phyloP scores from a whole-genome alignment of 495 filamentous ascomycete species.

The Aspergillus panamensis region DNA sequence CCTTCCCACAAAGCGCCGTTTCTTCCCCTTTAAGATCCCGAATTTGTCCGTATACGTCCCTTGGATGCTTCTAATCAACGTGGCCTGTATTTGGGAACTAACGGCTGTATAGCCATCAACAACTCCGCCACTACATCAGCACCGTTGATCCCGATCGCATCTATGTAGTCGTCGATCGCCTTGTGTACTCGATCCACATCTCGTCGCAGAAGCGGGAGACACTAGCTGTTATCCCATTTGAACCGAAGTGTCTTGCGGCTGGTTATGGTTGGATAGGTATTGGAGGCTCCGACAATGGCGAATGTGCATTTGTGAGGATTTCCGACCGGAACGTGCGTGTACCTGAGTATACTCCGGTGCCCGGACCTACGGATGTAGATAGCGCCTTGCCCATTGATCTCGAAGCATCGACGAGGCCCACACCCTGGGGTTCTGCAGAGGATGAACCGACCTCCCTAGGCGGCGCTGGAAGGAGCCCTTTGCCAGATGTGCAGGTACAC shows the following conservation, averaged over 20 bases:
- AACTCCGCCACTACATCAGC: slow-evolving; percentile 87
- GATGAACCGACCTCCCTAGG: slow-evolving; percentile 31
- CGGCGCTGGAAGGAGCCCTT: slow-evolving; percentile 28
- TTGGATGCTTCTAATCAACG: not conserved
- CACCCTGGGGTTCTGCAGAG: slow-evolving; percentile 24
- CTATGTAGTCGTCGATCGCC: slow-evolving; percentile 73
- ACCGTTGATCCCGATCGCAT: slow-evolving; percentile 69
- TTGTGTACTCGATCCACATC: slow-evolving; percentile 71
- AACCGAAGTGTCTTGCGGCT: slow-evolving; percentile 78
- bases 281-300: slow-evolving; percentile 75
- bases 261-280: slow-evolving; percentile 85
- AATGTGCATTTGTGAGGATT: slow-evolving; percentile 75
- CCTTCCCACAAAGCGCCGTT: slow-evolving; percentile 62
- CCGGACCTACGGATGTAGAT: slow-evolving; percentile 53
- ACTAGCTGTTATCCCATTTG: slow-evolving; percentile 74
- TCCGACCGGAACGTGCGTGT: slow-evolving; percentile 33
- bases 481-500: slow-evolving; percentile 50
- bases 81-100: slow-evolving; percentile 12
- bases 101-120: slow-evolving; percentile 68
- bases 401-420: slow-evolving; percentile 35
- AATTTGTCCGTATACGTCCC: slow-evolving; percentile 55
- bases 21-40: slow-evolving; percentile 72
- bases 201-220: slow-evolving; percentile 68
- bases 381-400: slow-evolving; percentile 57
- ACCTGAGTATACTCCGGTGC: slow-evolving; percentile 32